These are phyloP conservation scores for Aristolochia contorta DNA, from an alignment of 164 flowering plant genomes.

Conservation along the genomic window DNA sequence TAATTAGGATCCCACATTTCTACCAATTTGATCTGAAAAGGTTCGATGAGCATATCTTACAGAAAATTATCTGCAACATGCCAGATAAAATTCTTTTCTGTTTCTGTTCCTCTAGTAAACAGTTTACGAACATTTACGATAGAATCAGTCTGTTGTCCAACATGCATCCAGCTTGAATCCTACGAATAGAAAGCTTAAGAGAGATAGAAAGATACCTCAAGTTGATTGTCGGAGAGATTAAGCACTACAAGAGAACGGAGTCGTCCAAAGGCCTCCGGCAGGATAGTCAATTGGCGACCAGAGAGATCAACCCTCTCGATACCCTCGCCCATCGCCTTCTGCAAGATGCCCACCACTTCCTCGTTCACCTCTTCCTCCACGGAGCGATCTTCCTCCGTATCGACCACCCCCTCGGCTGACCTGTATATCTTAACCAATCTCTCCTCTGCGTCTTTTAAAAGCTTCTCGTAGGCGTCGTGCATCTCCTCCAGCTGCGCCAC, in stretches of 20 bases:
- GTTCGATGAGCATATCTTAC: too few relatives aligned
- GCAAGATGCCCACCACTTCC: slow-evolving; percentile 59
- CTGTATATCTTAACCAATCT: slow-evolving; percentile 52
- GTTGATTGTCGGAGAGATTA: slow-evolving; percentile 58
- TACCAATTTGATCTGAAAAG: too few relatives aligned
- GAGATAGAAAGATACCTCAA: slow-evolving; percentile 36
- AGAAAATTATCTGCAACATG: too few relatives aligned
- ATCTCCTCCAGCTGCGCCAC: slow-evolving; percentile 64
- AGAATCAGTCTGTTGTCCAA: too few relatives aligned
- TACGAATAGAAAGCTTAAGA: not conserved
- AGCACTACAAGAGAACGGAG: slow-evolving; percentile 42
- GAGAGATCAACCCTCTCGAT: slow-evolving; percentile 58
- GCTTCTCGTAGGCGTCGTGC: slow-evolving; percentile 67
- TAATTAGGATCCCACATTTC: too few relatives aligned
- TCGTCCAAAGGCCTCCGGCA: slow-evolving; percentile 83
- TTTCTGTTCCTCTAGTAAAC: too few relatives aligned
- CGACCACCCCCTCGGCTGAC: slow-evolving; percentile 19
- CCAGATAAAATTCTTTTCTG: too few relatives aligned
- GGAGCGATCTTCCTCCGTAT: not conserved
- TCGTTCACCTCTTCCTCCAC: slow-evolving; percentile 47
- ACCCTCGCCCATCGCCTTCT: slow-evolving; percentile 30
- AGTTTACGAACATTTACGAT: too few relatives aligned
- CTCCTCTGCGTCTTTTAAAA: slow-evolving; percentile 67
- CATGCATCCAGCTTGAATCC: too few relatives aligned
- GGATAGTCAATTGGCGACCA: slow-evolving; percentile 32